phyloP scores from a whole-genome alignment of 495 filamentous ascomycete genomes.

The Neurospora sp. region DNA sequence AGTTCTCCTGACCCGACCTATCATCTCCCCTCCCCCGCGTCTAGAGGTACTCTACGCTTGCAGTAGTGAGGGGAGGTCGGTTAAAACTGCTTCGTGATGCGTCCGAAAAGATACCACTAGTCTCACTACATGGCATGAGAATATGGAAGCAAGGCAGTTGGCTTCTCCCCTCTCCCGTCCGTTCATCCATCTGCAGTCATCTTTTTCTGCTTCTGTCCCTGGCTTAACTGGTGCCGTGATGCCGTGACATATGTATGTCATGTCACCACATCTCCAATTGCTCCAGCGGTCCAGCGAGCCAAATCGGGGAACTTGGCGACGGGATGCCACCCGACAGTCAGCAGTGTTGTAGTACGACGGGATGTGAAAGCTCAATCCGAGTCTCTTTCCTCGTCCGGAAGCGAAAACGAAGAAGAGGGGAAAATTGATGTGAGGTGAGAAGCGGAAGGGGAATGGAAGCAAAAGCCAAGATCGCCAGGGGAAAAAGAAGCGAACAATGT shows the following conservation, averaged over 20 bases:
- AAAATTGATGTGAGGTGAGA: neutral
- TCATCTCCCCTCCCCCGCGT: neutral
- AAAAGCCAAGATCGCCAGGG: neutral
- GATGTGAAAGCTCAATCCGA: neutral
- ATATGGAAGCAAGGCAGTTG: neutral
- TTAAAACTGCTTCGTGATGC: neutral
- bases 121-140: neutral
- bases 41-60: neutral
- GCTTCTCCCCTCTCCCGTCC: neutral
- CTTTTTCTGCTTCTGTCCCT: neutral
- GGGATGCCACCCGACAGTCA: neutral
- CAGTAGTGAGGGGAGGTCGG: neutral
- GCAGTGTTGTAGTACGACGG: neutral
- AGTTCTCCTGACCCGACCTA: neutral
- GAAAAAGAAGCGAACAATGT: neutral
- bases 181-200: neutral
- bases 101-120: neutral
- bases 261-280: neutral
- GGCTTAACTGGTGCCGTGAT: neutral
- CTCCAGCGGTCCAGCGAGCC: neutral
- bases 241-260: neutral
- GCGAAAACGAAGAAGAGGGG: neutral
- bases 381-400: neutral
- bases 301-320: neutral
- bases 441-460: neutral